phyloP scores from a whole-genome alignment of 1,139 yeast genomes.

The Diutina neorugosa region DNA sequence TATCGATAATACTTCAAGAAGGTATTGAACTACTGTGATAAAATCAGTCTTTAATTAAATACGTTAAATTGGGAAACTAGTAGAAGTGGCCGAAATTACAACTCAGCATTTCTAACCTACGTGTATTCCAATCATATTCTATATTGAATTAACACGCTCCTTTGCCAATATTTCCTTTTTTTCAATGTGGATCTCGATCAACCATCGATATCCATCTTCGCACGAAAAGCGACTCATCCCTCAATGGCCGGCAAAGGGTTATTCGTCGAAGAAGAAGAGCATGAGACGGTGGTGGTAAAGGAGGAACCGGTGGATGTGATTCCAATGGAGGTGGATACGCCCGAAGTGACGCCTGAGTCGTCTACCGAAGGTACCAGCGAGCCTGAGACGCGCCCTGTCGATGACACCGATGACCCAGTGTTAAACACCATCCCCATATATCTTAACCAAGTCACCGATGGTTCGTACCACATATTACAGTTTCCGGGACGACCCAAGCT shows the following conservation, averaged over 20 bases:
- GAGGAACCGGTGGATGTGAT: not conserved
- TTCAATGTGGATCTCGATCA: not conserved
- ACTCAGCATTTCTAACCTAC: too few species aligned
- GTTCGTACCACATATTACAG: not conserved
- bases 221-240: not conserved
- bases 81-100: too few species aligned
- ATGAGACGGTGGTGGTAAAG: not conserved
- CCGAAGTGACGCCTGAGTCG: not conserved
- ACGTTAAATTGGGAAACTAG: too few species aligned
- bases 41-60: too few species aligned
- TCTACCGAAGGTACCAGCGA: not conserved
- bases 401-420: not conserved
- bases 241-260: not conserved
- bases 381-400: not conserved
- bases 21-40: too few species aligned
- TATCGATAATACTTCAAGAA: too few species aligned
- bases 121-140: too few species aligned
- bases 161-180: too few species aligned
- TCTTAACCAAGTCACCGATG: not conserved
- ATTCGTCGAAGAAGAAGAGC: slow-evolving; percentile 4
- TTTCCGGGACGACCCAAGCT: slow-evolving; percentile 1
- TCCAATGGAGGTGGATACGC: not conserved
- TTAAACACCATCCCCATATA: not conserved
- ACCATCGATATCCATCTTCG: not conserved
- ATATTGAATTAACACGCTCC: too few species aligned